Evolutionary conservation across 768 basidiomycete species (phyloP).

Genomic region (Nevesoporus exiguus): DNA sequence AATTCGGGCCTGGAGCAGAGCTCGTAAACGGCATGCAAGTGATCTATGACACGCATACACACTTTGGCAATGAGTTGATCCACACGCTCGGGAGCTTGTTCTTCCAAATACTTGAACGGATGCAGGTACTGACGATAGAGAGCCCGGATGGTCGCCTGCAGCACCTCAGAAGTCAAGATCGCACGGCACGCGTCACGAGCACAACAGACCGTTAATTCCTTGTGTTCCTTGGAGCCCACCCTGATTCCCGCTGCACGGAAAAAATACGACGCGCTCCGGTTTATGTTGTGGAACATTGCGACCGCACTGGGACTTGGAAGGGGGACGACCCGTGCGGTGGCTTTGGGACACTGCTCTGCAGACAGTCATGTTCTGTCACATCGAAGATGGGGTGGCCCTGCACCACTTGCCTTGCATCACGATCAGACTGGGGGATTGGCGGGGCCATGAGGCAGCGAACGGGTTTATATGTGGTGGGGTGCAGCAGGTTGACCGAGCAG

Average conservation of each 20-base stretch:
- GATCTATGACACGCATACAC: not conserved
- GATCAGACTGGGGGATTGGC: not conserved
- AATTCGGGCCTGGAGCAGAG: constrained; percentile 3
- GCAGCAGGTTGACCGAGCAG: constrained; percentile 3
- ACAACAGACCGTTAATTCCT: constrained; percentile 1
- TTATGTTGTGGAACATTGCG: not conserved
- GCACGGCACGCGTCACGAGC: not conserved
- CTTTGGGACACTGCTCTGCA: not conserved
- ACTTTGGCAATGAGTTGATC: constrained; percentile 11
- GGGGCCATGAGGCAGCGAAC: not conserved
- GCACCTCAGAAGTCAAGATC: not conserved
- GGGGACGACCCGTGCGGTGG: not conserved
- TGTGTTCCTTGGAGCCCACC: constrained; percentile 5
- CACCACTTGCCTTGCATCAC: not conserved
- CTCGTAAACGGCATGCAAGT: not conserved
- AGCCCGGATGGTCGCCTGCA: constrained; percentile 5
- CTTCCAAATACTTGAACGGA: constrained; percentile 16
- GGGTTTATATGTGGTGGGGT: not conserved
- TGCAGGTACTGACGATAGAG: constrained; percentile 7
- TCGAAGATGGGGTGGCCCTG: not conserved
- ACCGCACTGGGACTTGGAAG: not conserved
- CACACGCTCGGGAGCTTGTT: constrained; percentile 7
- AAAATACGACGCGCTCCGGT: not conserved
- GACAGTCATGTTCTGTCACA: not conserved
- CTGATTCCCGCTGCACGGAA: constrained; percentile 2